Conservation (phyloP, 2,329 filamentous ascomycete species). For the Aspergillus novoparasiticus region DNA sequence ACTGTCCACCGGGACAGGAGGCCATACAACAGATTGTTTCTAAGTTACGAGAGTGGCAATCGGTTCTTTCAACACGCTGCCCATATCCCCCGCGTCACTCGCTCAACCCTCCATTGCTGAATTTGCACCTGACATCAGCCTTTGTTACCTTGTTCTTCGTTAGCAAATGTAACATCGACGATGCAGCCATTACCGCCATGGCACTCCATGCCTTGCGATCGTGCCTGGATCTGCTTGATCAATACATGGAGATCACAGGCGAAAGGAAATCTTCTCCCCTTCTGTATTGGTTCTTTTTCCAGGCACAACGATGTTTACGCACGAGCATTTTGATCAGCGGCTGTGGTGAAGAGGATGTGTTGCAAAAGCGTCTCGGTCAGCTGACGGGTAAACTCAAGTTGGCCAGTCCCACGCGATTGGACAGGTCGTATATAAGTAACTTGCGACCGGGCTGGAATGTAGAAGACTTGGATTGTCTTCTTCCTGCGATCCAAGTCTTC, state of each 20-base stretch:
- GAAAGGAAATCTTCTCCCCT: neutral
- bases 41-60: neutral
- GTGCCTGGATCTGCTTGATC: neutral
- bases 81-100: neutral
- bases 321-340: neutral
- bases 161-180: neutral
- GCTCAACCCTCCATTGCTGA: neutral
- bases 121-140: neutral
- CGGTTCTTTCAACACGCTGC: neutral
- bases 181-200: neutral
- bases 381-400: neutral
- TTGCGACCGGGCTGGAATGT: neutral
- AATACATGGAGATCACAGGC: neutral
- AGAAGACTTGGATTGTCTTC: neutral
- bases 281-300: neutral
- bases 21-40: neutral
- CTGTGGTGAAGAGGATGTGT: neutral
- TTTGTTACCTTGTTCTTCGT: neutral
- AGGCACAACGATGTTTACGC: neutral
- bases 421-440: neutral
- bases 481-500: neutral
- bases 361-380: neutral
- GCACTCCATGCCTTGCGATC: neutral
- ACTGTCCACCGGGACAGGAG: neutral
- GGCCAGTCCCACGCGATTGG: neutral